Percentiles rank a stretch among this genome's conserved stretches.
Conservation (phyloP, 768 basidiomycete genomes). For the Chalciporus chontae region DNA sequence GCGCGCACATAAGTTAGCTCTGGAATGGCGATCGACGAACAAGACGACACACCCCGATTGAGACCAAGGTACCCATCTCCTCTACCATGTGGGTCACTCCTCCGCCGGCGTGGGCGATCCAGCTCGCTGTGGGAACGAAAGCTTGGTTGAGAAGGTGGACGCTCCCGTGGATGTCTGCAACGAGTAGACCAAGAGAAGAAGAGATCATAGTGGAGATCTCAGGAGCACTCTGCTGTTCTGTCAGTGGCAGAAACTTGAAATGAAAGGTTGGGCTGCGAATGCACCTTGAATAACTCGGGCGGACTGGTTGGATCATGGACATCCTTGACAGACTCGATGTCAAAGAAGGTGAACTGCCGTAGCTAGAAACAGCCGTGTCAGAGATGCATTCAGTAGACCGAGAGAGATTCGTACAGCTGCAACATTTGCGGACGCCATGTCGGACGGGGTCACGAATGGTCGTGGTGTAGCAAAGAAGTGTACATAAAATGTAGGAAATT, state of each 20-base stretch:
- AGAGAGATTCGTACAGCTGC: not conserved
- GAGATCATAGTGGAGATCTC: constrained; percentile 72
- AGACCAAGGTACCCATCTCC: constrained; percentile 75
- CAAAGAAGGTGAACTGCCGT: not conserved
- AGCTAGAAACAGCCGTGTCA: no score
- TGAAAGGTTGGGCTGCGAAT: constrained; percentile 2
- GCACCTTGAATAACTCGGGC: constrained; percentile 78
- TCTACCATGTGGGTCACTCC: constrained; percentile 87
- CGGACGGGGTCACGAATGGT: not conserved
- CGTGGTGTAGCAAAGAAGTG: not conserved
- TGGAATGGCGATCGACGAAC: not conserved
- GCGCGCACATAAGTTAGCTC: constrained; percentile 5
- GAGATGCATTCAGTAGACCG: no score
- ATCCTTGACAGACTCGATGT: not conserved
- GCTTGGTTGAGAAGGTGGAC: constrained; percentile 72
- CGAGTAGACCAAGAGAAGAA: constrained; percentile 63
- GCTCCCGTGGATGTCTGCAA: constrained; percentile 85
- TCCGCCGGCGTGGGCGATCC: constrained; percentile 78
- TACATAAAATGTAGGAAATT: not conserved
- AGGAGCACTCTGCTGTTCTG: constrained; percentile 43
- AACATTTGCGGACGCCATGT: not conserved
- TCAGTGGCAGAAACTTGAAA: constrained; percentile 3
- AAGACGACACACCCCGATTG: constrained; percentile 68
- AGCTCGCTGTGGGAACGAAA: constrained; percentile 67
- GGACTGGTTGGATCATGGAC: constrained; percentile 20